Conservation (phyloP, 2,329 filamentous ascomycete genomes). For the Cryphonectria japonica region DNA sequence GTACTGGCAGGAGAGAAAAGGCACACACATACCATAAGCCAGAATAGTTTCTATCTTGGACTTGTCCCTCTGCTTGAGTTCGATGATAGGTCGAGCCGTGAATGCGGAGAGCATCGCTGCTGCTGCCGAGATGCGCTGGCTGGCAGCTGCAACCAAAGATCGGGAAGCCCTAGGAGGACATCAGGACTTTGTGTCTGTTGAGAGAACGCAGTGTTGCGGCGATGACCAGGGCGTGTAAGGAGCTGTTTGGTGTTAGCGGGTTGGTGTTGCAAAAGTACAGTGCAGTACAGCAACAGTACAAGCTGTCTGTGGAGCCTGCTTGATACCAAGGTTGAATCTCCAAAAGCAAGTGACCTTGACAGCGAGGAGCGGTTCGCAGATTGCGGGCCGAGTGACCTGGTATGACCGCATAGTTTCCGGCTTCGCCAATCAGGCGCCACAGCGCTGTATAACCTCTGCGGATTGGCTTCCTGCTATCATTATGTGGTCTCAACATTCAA, state of each 20-base stretch:
- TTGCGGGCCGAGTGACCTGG: conserved; percentile 6
- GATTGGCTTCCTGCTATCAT: background rate
- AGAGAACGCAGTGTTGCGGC: background rate
- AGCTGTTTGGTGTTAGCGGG: background rate
- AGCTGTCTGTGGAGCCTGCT: conserved; percentile 24
- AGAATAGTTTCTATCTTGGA: conserved; percentile 96
- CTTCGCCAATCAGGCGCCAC: background rate
- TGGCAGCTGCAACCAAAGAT: conserved; percentile 25
- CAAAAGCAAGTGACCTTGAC: background rate
- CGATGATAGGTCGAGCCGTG: conserved; percentile 92
- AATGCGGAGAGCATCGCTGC: conserved; percentile 92
- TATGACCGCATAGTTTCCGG: conserved; percentile 27
- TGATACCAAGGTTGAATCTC: background rate
- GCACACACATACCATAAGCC: conserved; percentile 69
- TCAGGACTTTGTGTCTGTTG: conserved; percentile 20
- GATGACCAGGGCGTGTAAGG: background rate
- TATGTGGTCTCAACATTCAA: background rate
- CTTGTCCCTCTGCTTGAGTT: conserved; percentile 94
- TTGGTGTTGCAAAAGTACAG: conserved; percentile 15
- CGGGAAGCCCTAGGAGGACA: conserved; percentile 23
- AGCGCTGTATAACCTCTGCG: background rate
- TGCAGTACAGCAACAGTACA: conserved; percentile 11
- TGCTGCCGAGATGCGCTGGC: conserved; percentile 32
- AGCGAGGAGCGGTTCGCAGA: conserved; percentile 14
- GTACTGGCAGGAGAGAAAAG: background rate